Percentiles rank a stretch among this genome's conserved stretches.
Conservation (phyloP, 345 rosid genomes). For the Clausena lansium region DNA sequence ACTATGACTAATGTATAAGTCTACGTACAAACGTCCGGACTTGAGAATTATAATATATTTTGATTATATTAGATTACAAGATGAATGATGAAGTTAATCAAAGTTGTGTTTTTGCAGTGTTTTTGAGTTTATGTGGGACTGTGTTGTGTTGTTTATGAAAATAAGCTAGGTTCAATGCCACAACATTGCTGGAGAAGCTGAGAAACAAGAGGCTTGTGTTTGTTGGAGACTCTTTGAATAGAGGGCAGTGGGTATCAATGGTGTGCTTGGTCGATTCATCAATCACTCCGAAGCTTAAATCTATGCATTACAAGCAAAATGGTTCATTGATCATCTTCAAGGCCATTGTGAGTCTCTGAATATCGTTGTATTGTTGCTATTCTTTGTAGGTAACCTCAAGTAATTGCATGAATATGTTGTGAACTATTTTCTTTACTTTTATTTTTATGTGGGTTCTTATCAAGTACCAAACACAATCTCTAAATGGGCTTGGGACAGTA, state of each 20-base stretch:
- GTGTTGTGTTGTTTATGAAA: slow-evolving; percentile 19
- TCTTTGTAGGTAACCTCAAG: background rate
- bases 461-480: background rate
- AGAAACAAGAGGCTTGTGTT: slow-evolving; percentile 89
- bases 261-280: slow-evolving; percentile 71
- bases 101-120: slow-evolving; percentile 5
- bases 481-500: background rate
- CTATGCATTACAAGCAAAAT: slow-evolving; percentile 56
- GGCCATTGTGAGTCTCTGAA: slow-evolving; percentile 37
- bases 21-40: background rate
- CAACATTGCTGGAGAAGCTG: slow-evolving; percentile 65
- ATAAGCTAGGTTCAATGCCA: slow-evolving; percentile 69
- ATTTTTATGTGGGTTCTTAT: background rate
- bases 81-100: background rate
- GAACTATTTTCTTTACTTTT: background rate
- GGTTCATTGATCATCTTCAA: slow-evolving; percentile 58
- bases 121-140: slow-evolving; percentile 18
- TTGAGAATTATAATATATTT: background rate
- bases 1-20: background rate
- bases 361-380: background rate
- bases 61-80: background rate
- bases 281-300: slow-evolving; percentile 47
- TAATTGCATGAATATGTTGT: background rate
- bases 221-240: slow-evolving; percentile 88
- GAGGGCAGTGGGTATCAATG: slow-evolving; percentile 97